Conservation (phyloP, 208 protist species). For the Leishmania gerbilli region DNA sequence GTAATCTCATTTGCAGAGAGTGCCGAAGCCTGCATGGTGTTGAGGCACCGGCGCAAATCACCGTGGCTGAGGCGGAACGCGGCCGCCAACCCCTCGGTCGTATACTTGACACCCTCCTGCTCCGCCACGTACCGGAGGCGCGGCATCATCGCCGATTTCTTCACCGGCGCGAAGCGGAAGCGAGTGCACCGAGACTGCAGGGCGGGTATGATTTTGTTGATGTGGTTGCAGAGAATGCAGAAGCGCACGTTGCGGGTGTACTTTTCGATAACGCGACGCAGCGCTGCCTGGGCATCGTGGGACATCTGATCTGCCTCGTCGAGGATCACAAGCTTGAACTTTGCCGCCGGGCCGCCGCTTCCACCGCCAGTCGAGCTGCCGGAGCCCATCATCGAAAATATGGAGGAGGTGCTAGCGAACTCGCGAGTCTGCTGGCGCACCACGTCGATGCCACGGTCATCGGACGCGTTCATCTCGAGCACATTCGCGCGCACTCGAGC, state of each 20-base stretch:
- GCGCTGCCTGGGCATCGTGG: conserved; percentile 96
- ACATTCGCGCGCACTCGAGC: conserved; percentile 87
- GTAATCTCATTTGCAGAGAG: conserved; percentile 74
- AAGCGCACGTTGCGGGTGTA: conserved; percentile 98
- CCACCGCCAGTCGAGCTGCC: neutral
- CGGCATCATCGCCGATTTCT: conserved; percentile 75
- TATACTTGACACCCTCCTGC: conserved; percentile 82
- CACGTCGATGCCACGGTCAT: conserved; percentile 99
- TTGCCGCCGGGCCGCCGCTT: conserved; percentile 10
- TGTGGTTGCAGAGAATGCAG: conserved; percentile 99
- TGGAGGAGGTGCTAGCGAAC: conserved; percentile 97
- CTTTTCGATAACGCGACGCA: conserved; percentile 98
- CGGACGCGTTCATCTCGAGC: conserved; percentile 99
- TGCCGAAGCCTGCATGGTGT: conserved; percentile 95
- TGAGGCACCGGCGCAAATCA: conserved; percentile 98
- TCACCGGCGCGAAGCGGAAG: conserved; percentile 98
- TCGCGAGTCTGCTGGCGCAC: conserved; percentile 98
- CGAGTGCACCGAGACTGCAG: conserved; percentile 98
- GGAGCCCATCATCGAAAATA: conserved; percentile 82
- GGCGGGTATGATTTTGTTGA: conserved; percentile 95
- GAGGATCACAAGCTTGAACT: conserved; percentile 98
- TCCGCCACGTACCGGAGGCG: conserved; percentile 88
- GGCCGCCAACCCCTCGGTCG: conserved; percentile 86
- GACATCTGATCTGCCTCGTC: conserved; percentile 99
- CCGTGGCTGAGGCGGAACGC: conserved; percentile 94